Percentiles rank a stretch among this genome's conserved stretches.
These are phyloP conservation scores for Phlebopus sp. DNA, from an alignment of 1,284 basidiomycete genomes.

Conservation along the genomic window DNA sequence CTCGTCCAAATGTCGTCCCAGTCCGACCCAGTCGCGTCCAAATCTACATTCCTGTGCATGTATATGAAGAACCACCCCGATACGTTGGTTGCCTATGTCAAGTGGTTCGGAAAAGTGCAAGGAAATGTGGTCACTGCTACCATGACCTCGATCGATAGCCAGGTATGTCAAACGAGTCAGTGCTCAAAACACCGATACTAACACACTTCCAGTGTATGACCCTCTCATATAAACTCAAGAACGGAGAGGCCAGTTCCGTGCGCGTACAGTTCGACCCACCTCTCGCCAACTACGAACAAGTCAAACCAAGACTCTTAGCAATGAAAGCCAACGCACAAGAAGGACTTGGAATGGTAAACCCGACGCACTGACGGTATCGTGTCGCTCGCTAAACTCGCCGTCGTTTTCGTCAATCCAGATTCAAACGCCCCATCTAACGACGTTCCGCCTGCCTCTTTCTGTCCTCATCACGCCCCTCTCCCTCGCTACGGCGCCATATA, in stretches of 20 bases:
- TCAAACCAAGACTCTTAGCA: conserved; percentile 69
- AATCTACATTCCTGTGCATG: conserved; percentile 72
- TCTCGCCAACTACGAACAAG: conserved; percentile 69
- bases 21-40: conserved; percentile 64
- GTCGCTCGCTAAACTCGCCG: not conserved
- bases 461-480: conserved; percentile 14
- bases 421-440: conserved; percentile 57
- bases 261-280: conserved; percentile 65
- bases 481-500: conserved; percentile 31
- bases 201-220: conserved; percentile 53
- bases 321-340: conserved; percentile 77
- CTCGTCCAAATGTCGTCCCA: too few species aligned
- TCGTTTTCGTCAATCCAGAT: too few species aligned
- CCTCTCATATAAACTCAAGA: conserved; percentile 56
- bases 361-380: not conserved
- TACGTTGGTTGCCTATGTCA: conserved; percentile 75
- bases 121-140: conserved; percentile 50
- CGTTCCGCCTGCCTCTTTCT: conserved; percentile 46
- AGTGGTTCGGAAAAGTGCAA: conserved; percentile 67
- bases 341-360: conserved; percentile 67
- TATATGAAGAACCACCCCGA: conserved; percentile 83
- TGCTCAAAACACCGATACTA: not conserved
- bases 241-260: conserved; percentile 39
- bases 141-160: conserved; percentile 64
- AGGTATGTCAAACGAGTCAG: conserved; percentile 38